Conservation (phyloP, 768 basidiomycete genomes). For the Phaffia tasmanica region DNA sequence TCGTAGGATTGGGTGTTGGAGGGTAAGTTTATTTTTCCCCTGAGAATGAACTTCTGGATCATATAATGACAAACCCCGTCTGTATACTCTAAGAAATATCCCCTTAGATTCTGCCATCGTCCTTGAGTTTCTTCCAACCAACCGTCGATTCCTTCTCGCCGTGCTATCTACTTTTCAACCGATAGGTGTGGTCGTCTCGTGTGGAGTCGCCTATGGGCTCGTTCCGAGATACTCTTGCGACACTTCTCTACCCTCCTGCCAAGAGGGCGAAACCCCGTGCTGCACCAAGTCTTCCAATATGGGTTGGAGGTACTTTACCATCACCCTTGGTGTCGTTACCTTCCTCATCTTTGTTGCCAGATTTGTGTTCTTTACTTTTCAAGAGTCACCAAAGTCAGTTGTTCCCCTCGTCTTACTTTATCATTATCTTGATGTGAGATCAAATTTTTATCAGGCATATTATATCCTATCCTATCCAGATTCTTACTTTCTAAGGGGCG, state of each 20-base stretch:
- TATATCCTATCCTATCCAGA: not conserved
- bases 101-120: conserved; percentile 39
- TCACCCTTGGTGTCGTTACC: conserved; percentile 38
- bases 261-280: conserved; percentile 32
- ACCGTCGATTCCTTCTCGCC: conserved; percentile 43
- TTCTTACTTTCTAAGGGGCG: conserved; percentile 50
- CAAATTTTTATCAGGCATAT: not conserved
- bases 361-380: conserved; percentile 50
- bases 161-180: conserved; percentile 44
- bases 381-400: conserved; percentile 48
- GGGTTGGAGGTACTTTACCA: conserved; percentile 43
- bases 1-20: conserved; percentile 22
- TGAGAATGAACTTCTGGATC: not conserved
- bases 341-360: conserved; percentile 49
- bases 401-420: not conserved
- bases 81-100: conserved; percentile 27
- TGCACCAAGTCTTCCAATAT: conserved; percentile 48
- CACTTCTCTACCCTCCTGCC: conserved; percentile 30
- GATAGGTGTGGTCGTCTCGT: conserved; percentile 46
- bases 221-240: conserved; percentile 50
- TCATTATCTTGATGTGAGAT: not conserved
- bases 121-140: conserved; percentile 34
- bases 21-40: not conserved
- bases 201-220: conserved; percentile 49
- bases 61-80: no score